Base-by-base conservation (phyloP, 768 basidiomycete genomes). In the Suillus americanus region DNA sequence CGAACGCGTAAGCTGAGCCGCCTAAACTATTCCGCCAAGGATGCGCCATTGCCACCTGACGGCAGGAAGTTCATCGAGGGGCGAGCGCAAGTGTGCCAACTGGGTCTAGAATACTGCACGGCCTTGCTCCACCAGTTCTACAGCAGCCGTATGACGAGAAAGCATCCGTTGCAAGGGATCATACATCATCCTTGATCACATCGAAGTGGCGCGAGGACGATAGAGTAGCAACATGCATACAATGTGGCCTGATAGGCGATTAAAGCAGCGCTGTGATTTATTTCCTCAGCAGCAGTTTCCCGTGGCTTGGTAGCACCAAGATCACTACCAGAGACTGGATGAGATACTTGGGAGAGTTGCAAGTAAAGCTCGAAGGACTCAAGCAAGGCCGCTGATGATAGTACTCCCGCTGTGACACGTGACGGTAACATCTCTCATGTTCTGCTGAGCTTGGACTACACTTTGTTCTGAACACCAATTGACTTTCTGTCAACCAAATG, bases 211-310 rank as follows among this genome's bases (percentile, higher is more conserved):
- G 65, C 3, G n/a, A n/a, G n/a, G n/a, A n/a, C n/a, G n/a, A n/a
- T n/a, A n/a, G 55, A 41, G 10, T n/a, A 28, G 48, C 10, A n/a
- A n/a, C n/a, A n/a, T n/a, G n/a, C n/a, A n/a, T n/a, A n/a, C n/a
- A 78, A 68, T 10, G 74, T 66, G 30, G 63, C 68, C 14, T 68
- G 68, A 62, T 78, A 76, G 8, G 71, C 68, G 28, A 72, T 71
- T 14, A 35, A 77, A 4, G 72, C 75, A 10, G 73, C 74, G 5
- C 57, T 60, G 53, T 73, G 75, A 13, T 60, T 61, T 10, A 67
- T 61, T 10, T 54, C 53, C 51, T 74, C 72, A 3, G 66, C 69
- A 40, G 50, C 3, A 6, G 33, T 23, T 3, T 45, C 40, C 65
- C 65, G 63, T 38, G 43, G 12, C 13, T 67, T 65, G 16, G 65